Evolutionary conservation across 768 basidiomycete genomes (phyloP), one percentile per base, ranked within the genome.

Genomic region (Lentinula sp.): DNA sequence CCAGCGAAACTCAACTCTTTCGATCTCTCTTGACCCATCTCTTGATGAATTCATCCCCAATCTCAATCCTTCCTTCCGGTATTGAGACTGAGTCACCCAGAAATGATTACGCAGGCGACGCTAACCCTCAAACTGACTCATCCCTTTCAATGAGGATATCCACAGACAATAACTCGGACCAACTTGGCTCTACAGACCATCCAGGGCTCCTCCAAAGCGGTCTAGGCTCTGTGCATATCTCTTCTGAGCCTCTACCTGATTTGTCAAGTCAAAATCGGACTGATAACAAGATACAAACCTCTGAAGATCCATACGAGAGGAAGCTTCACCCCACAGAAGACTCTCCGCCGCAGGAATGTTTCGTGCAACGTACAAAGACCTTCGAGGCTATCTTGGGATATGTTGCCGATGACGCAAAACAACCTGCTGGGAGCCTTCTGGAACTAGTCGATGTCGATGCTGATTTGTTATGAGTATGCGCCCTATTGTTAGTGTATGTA

Each of bases 311-410:
- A 60, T 62, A 65, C 53, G 60, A 69, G 51, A 66, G 64, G 23
- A 65, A 54, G 39, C 65, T 63, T 35, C 60, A 46, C 16, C 66
- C 63, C 8, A 65, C 60, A 8, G 68, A 65, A 54, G 63, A 68
- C 56, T 63, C 61, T 32, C 57, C 83, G 57, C 74, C 81, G 2
- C 76, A 78, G 1, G 77, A 77, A 41, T 74, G 81, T 64, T 91
- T 85, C 70, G 73, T 73, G 42, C 85, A 88, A 72, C 79, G 91
- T 41, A 87, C 81, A 56, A 82, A 84, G 63, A 81, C 89, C 61
- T 92, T 92, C 68, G 87, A 91, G 69, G 70, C 70, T 37, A 64
- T 93, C 61, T 71, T 92, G 77, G 77, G 72, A 63, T 89, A 87
- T 70, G 78, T 93, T 12, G 76, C 79, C 33, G 79, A 81, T 56